Percentiles rank a stretch among this genome's conserved stretches.
These are phyloP conservation scores for Quercus lobata DNA, from an alignment of 331 rosid species.

Conservation along the genomic window DNA sequence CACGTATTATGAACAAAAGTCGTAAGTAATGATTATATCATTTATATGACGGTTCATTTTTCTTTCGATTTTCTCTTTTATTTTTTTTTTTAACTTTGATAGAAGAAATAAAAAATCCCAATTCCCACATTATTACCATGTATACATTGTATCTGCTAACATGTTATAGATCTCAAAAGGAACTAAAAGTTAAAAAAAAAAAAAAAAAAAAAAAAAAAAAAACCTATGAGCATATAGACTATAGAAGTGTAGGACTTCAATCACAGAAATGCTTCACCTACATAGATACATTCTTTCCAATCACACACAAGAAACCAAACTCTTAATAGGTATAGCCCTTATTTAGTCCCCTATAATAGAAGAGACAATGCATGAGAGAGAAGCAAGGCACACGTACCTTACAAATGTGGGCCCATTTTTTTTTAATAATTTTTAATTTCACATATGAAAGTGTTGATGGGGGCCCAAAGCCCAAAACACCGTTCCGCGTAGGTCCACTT, in stretches of 20 bases:
- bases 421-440: neutral
- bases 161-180: too few species aligned
- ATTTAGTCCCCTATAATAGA: conserved; percentile 1
- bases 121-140: too few species aligned
- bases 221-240: neutral
- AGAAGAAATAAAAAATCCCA: too few species aligned
- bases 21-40: too few species aligned
- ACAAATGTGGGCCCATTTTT: conserved; percentile 15
- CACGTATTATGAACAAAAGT: too few species aligned
- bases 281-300: neutral
- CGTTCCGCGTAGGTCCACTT: conserved; percentile 52
- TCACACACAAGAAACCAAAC: neutral
- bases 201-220: too few species aligned
- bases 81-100: too few species aligned
- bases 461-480: conserved; percentile 13
- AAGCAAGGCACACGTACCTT: conserved; percentile 47
- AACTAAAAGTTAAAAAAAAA: too few species aligned
- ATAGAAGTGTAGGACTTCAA: neutral
- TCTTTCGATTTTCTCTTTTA: too few species aligned
- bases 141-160: too few species aligned
- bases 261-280: too few species aligned
- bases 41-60: too few species aligned
- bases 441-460: conserved; percentile 6
- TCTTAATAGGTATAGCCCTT: neutral
- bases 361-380: conserved; percentile 27